These are phyloP conservation scores for Pseudogymnoascus pannorum DNA, from an alignment of 2,329 filamentous ascomycete genomes.

Conservation along the genomic window DNA sequence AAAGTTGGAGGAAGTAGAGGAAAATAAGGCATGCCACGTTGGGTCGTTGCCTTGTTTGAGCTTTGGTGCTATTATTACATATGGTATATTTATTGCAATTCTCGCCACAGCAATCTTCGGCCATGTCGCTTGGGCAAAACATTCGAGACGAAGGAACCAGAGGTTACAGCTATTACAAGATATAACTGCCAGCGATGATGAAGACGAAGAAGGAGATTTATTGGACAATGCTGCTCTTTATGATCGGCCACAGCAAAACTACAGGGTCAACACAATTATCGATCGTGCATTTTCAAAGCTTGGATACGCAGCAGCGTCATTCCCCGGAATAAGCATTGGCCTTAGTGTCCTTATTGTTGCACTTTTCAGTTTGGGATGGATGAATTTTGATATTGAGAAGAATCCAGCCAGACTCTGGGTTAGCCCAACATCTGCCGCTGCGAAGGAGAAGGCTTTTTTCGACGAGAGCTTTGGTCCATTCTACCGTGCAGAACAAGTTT, in stretches of 20 bases:
- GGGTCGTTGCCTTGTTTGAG: conserved; percentile 87
- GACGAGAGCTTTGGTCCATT: conserved; percentile 92
- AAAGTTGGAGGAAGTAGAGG: conserved; percentile 66
- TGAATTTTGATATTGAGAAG: conserved; percentile 80
- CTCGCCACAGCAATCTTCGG: conserved; percentile 61
- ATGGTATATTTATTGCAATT: conserved; percentile 65
- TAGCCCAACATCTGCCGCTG: conserved; percentile 84
- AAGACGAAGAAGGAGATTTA: conserved; percentile 76
- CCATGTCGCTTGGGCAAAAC: conserved; percentile 68
- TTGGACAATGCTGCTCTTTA: conserved; percentile 69
- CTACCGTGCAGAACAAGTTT: conserved; percentile 87
- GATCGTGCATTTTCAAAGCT: conserved; percentile 74
- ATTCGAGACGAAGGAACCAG: conserved; percentile 68
- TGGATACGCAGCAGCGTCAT: conserved; percentile 72
- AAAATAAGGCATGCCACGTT: conserved; percentile 68
- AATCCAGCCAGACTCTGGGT: conserved; percentile 94
- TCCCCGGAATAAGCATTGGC: conserved; percentile 75
- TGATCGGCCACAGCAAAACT: conserved; percentile 71
- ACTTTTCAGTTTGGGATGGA: conserved; percentile 78
- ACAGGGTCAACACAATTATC: conserved; percentile 75
- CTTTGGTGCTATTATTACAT: conserved; percentile 83
- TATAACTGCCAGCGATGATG: conserved; percentile 75
- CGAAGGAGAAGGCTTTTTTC: conserved; percentile 89
- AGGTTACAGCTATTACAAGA: conserved; percentile 83
- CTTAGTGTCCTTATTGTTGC: conserved; percentile 67